Conservation (phyloP, 2,329 filamentous ascomycete genomes). For the Nigrospora oryzae region DNA sequence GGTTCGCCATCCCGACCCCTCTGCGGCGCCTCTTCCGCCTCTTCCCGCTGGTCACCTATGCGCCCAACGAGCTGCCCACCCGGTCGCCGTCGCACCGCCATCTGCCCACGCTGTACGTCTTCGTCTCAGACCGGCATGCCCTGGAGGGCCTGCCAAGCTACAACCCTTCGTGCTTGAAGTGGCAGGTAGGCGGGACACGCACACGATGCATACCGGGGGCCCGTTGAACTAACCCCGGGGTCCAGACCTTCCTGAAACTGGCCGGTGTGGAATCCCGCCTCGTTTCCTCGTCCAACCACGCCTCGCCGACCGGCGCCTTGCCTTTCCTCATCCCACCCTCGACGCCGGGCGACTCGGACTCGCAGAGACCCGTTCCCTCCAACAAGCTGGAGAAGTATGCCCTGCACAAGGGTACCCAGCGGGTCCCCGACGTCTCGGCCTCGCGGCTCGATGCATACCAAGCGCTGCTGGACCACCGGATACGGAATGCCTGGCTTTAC, state of each 20-base stretch:
- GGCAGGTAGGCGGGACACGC: constrained; percentile 61
- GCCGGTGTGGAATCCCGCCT: constrained; percentile 58
- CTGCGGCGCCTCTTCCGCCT: constrained; percentile 76
- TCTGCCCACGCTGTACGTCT: constrained; percentile 63
- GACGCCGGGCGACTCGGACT: constrained; percentile 20
- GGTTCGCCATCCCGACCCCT: constrained; percentile 59
- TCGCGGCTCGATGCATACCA: constrained; percentile 65
- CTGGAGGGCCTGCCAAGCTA: constrained; percentile 60
- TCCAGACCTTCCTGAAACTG: constrained; percentile 75
- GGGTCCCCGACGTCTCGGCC: constrained; percentile 39
- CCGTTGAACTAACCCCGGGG: background rate
- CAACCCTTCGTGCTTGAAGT: constrained; percentile 90
- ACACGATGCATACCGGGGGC: background rate
- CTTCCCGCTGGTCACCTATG: constrained; percentile 73
- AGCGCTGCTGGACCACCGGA: constrained; percentile 64
- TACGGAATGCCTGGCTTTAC: constrained; percentile 86
- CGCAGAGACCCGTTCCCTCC: constrained; percentile 43
- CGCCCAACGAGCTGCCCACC: constrained; percentile 60
- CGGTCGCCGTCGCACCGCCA: constrained; percentile 31
- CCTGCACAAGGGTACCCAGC: constrained; percentile 35
- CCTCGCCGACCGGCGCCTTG: constrained; percentile 78
- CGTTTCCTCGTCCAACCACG: constrained; percentile 79
- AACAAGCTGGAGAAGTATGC: constrained; percentile 64
- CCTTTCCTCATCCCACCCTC: constrained; percentile 69
- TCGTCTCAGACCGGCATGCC: constrained; percentile 59